Evolutionary conservation across 257 asterid genomes (phyloP).

Genomic region (Nicotiana knightiana): DNA sequence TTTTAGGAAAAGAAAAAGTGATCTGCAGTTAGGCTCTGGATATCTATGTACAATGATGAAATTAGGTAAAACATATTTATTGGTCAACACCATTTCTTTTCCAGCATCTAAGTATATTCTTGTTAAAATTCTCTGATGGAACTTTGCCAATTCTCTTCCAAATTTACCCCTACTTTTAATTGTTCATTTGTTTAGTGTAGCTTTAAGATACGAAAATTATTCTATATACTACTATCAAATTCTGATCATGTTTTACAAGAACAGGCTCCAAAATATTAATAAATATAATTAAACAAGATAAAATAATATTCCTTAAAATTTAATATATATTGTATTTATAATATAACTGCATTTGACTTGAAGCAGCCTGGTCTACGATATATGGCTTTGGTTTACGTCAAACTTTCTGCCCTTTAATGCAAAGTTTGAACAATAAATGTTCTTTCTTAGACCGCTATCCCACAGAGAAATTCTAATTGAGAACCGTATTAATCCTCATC

Average conservation of each 20-base stretch:
- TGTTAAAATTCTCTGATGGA: background rate
- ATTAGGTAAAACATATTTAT: background rate
- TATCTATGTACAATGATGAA: background rate
- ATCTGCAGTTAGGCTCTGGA: background rate
- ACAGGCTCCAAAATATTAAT: background rate
- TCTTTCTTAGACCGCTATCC: too few species aligned
- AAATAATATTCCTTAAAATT: too few species aligned
- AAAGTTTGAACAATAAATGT: too few species aligned
- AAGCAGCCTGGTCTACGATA: too few species aligned
- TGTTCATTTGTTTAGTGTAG: background rate
- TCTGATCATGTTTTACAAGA: background rate
- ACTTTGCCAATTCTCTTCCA: background rate
- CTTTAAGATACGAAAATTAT: background rate
- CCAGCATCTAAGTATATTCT: background rate
- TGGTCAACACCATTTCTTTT: background rate
- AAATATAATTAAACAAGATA: background rate
- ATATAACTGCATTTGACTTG: too few species aligned
- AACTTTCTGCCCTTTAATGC: too few species aligned
- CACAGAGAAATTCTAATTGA: too few species aligned
- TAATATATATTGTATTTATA: too few species aligned
- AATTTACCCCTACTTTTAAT: background rate
- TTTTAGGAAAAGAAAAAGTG: background rate
- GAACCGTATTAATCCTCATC: too few species aligned
- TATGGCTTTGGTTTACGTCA: too few species aligned
- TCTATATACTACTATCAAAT: background rate